Percentiles rank a stretch among this genome's conserved stretches.
These are phyloP conservation scores for Lachancea sp. DNA, from an alignment of 805 yeast species.

Conservation along the genomic window DNA sequence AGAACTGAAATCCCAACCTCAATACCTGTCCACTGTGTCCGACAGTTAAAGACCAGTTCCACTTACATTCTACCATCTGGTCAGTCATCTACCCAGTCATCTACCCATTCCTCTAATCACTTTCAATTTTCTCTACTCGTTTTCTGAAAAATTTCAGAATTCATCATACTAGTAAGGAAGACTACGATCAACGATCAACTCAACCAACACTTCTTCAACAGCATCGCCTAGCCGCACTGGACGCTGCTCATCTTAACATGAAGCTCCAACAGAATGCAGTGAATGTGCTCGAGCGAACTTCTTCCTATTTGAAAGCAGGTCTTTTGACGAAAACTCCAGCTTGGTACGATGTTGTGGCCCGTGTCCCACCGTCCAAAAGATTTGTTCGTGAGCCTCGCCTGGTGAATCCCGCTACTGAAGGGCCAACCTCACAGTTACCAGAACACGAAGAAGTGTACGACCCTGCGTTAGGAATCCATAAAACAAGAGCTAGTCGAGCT, in stretches of 20 bases:
- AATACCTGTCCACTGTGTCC: too few species aligned
- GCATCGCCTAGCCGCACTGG: background rate
- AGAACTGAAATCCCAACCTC: too few species aligned
- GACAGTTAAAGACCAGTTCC: too few species aligned
- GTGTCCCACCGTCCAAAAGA: slow-evolving; percentile 71
- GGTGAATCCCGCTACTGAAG: slow-evolving; percentile 20
- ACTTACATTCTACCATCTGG: background rate
- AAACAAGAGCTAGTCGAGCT: slow-evolving; percentile 27
- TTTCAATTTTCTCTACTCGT: background rate
- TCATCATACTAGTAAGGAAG: background rate
- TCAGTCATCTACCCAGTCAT: too few species aligned
- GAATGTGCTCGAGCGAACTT: slow-evolving; percentile 71
- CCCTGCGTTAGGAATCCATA: slow-evolving; percentile 24
- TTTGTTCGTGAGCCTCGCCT: slow-evolving; percentile 34
- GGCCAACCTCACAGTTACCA: slow-evolving; percentile 15
- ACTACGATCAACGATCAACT: background rate
- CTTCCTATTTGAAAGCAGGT: slow-evolving; percentile 67
- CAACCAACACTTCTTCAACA: background rate
- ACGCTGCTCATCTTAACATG: slow-evolving; percentile 33
- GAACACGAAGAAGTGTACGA: slow-evolving; percentile 12
- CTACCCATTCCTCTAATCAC: background rate
- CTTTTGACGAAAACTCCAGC: slow-evolving; percentile 68
- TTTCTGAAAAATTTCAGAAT: background rate
- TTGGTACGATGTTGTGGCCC: slow-evolving; percentile 83
- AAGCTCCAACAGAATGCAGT: slow-evolving; percentile 73